phyloP scores from a whole-genome alignment of 2,329 filamentous ascomycete species.

The Chaetomium strumarium region DNA sequence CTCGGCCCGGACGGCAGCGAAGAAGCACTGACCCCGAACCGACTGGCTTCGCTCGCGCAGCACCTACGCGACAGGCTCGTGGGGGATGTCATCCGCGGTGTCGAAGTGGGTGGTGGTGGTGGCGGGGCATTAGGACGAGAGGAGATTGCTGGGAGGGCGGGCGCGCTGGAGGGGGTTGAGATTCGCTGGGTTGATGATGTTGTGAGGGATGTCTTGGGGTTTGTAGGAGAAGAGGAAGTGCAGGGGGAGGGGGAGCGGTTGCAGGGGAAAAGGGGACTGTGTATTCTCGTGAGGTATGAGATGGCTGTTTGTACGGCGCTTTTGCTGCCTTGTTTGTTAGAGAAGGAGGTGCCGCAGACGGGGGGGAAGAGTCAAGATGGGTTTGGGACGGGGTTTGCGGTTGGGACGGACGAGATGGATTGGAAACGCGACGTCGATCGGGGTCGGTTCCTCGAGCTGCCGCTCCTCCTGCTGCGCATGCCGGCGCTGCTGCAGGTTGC shows the following conservation, averaged over 20 bases:
- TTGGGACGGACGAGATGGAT: slow-evolving; percentile 6
- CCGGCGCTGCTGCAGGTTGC: slow-evolving; percentile 45
- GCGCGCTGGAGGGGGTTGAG: slow-evolving; percentile 41
- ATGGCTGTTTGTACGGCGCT: slow-evolving; percentile 46
- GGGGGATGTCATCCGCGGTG: slow-evolving; percentile 54
- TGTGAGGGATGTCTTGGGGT: slow-evolving; percentile 21
- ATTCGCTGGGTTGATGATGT: slow-evolving; percentile 41
- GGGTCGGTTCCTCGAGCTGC: slow-evolving; percentile 40
- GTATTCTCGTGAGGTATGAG: slow-evolving; percentile 47
- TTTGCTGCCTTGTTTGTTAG: slow-evolving; percentile 37
- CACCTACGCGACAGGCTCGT: slow-evolving; percentile 50
- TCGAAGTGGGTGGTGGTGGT: slow-evolving; percentile 43
- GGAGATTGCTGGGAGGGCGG: slow-evolving; percentile 36
- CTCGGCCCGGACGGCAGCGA: slow-evolving; percentile 32
- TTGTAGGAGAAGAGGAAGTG: slow-evolving; percentile 1
- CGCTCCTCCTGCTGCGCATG: slow-evolving; percentile 51
- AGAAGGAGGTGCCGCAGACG: slow-evolving; percentile 1
- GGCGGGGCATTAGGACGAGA: slow-evolving; percentile 24
- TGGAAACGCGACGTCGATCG: slow-evolving; percentile 1
- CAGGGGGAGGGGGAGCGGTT: slow-evolving; percentile 20
- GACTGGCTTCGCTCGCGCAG: slow-evolving; percentile 40
- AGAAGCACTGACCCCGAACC: slow-evolving; percentile 32
- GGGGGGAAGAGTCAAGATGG: neutral
- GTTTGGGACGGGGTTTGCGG: slow-evolving; percentile 1
- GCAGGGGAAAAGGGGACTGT: slow-evolving; percentile 33